These are phyloP conservation scores for Cucumis cinereus DNA, from an alignment of 306 rosid species.

Conservation along the genomic window DNA sequence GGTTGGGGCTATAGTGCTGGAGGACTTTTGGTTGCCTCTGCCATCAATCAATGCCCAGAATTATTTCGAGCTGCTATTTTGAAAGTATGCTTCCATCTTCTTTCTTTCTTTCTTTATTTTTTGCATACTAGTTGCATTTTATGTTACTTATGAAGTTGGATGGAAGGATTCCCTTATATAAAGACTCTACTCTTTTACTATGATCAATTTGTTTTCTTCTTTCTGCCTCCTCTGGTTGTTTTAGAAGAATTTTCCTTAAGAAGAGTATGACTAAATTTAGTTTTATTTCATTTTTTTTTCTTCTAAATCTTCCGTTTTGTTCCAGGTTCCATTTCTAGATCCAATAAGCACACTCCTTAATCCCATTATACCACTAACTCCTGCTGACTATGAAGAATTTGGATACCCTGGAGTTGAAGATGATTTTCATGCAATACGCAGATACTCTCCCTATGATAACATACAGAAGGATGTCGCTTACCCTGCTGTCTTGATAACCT, in stretches of 20 bases:
- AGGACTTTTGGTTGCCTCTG: conserved; percentile 87
- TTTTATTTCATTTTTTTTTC: neutral
- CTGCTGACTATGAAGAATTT: conserved; percentile 77
- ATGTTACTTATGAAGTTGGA: neutral
- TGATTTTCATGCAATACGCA: conserved; percentile 73
- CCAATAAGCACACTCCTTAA: conserved; percentile 64
- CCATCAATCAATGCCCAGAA: conserved; percentile 64
- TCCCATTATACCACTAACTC: conserved; percentile 70
- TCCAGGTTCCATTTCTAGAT: conserved; percentile 87
- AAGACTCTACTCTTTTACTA: neutral
- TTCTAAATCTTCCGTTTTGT: conserved; percentile 18
- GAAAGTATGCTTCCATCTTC: conserved; percentile 34
- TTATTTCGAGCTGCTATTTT: conserved; percentile 73
- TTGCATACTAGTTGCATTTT: neutral
- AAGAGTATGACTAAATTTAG: neutral
- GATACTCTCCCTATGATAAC: conserved; percentile 84
- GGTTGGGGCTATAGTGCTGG: conserved; percentile 89
- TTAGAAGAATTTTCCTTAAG: neutral
- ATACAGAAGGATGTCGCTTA: conserved; percentile 60
- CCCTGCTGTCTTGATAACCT: conserved; percentile 60
- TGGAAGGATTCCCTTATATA: neutral
- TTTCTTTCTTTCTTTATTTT: neutral
- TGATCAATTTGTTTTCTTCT: neutral
- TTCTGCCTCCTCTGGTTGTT: neutral
- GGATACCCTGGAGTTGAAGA: conserved; percentile 70